Conservation (phyloP, 441 rosid species). For the Brassica hybrid region DNA sequence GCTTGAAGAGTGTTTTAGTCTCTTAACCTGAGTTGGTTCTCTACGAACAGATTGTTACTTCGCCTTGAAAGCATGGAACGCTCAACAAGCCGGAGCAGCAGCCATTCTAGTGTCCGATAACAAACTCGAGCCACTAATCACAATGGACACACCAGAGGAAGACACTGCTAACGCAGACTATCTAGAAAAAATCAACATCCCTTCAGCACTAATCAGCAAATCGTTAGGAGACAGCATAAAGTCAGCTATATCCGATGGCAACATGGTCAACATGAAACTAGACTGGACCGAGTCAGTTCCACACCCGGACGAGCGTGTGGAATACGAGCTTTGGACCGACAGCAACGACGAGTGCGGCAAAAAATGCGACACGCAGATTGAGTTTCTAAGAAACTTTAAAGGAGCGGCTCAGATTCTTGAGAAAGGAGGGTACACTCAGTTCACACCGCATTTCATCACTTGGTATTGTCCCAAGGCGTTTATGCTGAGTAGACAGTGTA, state of each 20-base stretch:
- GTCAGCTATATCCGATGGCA: slow-evolving; percentile 4
- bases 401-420: slow-evolving; percentile 28
- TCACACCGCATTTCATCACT: slow-evolving; percentile 16
- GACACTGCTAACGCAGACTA: slow-evolving; percentile 3
- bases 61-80: slow-evolving; percentile 17
- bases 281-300: slow-evolving; percentile 26
- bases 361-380: slow-evolving; percentile 21
- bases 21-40: neutral
- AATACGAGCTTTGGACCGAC: slow-evolving; percentile 15
- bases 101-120: slow-evolving; percentile 16
- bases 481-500: slow-evolving; percentile 6
- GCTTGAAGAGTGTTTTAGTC: too few species aligned
- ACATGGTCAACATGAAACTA: slow-evolving; percentile 22
- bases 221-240: slow-evolving; percentile 18
- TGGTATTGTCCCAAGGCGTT: slow-evolving; percentile 19
- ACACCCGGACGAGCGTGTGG: slow-evolving; percentile 22
- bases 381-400: slow-evolving; percentile 18
- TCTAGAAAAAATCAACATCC: slow-evolving; percentile 15
- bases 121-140: slow-evolving; percentile 17
- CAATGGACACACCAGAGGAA: slow-evolving; percentile 24
- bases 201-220: slow-evolving; percentile 8
- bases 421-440: slow-evolving; percentile 21
- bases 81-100: slow-evolving; percentile 14
- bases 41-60: slow-evolving; percentile 18
- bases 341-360: slow-evolving; percentile 16